Conservation (phyloP, 805 yeast genomes). For the Priceomyces melissophilus region DNA sequence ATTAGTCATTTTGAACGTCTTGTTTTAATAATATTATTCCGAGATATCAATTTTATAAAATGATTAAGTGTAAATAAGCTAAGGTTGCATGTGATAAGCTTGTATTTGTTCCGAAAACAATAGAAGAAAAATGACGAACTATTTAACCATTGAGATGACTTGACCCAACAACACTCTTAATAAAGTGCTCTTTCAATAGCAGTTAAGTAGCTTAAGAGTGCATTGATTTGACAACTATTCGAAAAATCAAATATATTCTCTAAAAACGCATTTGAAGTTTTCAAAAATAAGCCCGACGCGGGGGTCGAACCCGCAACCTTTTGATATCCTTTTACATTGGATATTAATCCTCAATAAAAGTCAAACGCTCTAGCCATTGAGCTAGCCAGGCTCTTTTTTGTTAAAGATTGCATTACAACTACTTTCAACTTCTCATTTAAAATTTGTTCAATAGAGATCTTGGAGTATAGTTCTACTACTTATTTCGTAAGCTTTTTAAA, state of each 20-base stretch:
- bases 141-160: neutral
- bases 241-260: neutral
- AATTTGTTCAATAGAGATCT: no score
- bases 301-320: conserved; percentile 12
- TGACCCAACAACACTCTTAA: neutral
- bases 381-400: conserved; percentile 4
- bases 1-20: neutral
- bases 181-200: neutral
- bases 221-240: neutral
- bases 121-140: no score
- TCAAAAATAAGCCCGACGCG: conserved; percentile 9
- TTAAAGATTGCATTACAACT: neutral
- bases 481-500: no score
- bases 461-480: no score
- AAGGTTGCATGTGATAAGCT: no score
- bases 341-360: neutral
- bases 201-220: neutral
- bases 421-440: no score
- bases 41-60: no score
- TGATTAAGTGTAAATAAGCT: no score
- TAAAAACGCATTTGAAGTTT: neutral
- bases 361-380: conserved; percentile 7
- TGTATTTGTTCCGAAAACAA: no score
- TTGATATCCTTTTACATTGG: conserved; percentile 5
- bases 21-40: no score